These are phyloP conservation scores for Vigna unguiculata DNA, from an alignment of 306 rosid species.

Conservation along the genomic window DNA sequence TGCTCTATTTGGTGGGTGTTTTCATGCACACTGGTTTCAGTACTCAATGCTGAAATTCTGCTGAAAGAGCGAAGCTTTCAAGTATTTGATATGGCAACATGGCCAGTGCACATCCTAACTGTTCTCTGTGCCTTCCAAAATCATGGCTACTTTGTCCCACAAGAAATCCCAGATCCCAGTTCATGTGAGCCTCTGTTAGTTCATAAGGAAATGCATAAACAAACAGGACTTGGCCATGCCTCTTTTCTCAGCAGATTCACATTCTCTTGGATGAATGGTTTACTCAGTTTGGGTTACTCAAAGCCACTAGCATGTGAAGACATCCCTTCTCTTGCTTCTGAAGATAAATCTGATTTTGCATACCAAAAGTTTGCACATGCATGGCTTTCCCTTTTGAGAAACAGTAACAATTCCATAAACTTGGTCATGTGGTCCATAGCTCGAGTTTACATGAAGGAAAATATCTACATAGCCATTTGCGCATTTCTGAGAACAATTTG, in stretches of 20 bases:
- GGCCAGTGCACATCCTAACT: neutral
- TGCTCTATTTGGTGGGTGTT: constrained; percentile 1
- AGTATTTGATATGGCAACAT: neutral
- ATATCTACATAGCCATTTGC: constrained; percentile 50
- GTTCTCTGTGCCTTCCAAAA: constrained; percentile 12
- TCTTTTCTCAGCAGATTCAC: constrained; percentile 54
- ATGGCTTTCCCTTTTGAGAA: constrained; percentile 53
- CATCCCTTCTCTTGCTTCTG: constrained; percentile 60
- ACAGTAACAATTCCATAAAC: constrained; percentile 45
- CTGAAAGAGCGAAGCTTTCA: neutral
- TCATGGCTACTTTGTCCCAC: constrained; percentile 23
- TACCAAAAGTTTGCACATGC: constrained; percentile 55
- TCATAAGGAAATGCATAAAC: constrained; percentile 40
- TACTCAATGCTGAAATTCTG: neutral
- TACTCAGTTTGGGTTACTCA: constrained; percentile 14
- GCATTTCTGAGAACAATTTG: constrained; percentile 53
- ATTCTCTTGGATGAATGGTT: constrained; percentile 68
- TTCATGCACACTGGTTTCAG: neutral
- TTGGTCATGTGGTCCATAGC: constrained; percentile 50
- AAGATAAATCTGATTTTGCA: constrained; percentile 63
- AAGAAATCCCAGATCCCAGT: neutral
- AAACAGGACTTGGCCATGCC: constrained; percentile 36
- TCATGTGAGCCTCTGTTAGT: constrained; percentile 19
- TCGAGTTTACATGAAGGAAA: constrained; percentile 56
- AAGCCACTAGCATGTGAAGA: constrained; percentile 61